Evolutionary conservation across 78 protist species (phyloP).

Genomic region (Dictyostelium capitatum): DNA sequence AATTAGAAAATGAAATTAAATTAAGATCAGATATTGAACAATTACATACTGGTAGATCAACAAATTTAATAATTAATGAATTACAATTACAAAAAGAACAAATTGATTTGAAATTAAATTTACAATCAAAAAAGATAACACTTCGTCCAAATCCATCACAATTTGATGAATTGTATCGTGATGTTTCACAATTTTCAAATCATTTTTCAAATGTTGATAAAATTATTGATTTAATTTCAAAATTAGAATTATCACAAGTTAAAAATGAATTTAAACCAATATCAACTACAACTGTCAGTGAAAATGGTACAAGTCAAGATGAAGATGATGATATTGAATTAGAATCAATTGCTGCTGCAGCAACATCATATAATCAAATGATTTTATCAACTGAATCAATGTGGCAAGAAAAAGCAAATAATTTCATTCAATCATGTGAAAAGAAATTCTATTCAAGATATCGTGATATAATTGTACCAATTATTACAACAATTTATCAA

Average conservation of each 20-base stretch:
- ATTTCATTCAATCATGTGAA: conserved; percentile 47
- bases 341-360: neutral
- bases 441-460: conserved; percentile 31
- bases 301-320: conserved; percentile 1
- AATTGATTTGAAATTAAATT: conserved; percentile 31
- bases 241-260: neutral
- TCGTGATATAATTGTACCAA: conserved; percentile 62
- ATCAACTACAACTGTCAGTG: neutral
- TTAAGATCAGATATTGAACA: conserved; percentile 43
- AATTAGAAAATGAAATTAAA: conserved; percentile 40
- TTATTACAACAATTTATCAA: conserved; percentile 54
- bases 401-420: conserved; percentile 81
- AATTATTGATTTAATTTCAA: conserved; percentile 44
- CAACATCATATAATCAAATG: conserved; percentile 4
- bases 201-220: conserved; percentile 42
- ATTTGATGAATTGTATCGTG: conserved; percentile 54
- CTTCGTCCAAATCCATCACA: conserved; percentile 71
- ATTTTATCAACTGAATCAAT: conserved; percentile 48
- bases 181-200: conserved; percentile 45
- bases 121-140: conserved; percentile 53
- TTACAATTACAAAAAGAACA: neutral
- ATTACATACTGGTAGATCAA: conserved; percentile 32
- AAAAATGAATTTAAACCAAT: neutral
- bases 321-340: neutral
- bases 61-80: conserved; percentile 29